Base-by-base conservation (phyloP, 2,329 filamentous ascomycete genomes). In the Neofusicoccum ribis region DNA sequence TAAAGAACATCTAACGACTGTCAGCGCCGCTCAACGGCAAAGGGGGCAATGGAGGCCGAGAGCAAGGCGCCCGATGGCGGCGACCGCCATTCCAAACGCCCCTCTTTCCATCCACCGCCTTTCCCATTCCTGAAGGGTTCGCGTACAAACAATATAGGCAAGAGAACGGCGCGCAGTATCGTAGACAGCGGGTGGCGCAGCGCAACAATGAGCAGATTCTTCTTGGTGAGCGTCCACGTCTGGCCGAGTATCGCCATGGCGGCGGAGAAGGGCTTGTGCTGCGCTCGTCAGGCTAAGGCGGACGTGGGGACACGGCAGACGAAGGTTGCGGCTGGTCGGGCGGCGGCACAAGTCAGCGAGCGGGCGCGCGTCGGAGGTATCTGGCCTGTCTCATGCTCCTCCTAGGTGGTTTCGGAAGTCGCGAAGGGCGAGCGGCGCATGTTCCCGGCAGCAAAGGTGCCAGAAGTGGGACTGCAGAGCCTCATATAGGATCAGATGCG, bases 171-270 rank as follows among this genome's bases (percentile, higher is more conserved):
- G 67, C 84, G 80, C 8, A 86, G 75, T 23, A 81, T 75, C 1
- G 85, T 87, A 36, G 84, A 82, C 59, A 85, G 79, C 74, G 80
- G 81, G 65, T 85, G 82, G 5, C 85, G 82, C 63, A 82, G 75
- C 62, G 86, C 79, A 36, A 84, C 81, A 60, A 87, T 81, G 20
- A 82, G 77, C 49, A 88, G 74, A 63, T 85, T 87, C 78, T 88
- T 88, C 72, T 83, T 78, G 59, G 80, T 83, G 69, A 88, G 78
- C 31, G 84, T 84, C 82, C 82, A 84, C 71, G 83, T 82, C 75
- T 88, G 85, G 47, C 79, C 76, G 27, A 79, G 67, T 68, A 85
- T 79, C 31, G 77, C 74, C 70, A 75, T 75, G 31, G 43, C 44
- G 63, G 44, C 52, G 31, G 15, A 9, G 31, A 8, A 9, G 12